Base-by-base conservation (phyloP, 1,284 basidiomycete species). In the Puccinia polysora region DNA sequence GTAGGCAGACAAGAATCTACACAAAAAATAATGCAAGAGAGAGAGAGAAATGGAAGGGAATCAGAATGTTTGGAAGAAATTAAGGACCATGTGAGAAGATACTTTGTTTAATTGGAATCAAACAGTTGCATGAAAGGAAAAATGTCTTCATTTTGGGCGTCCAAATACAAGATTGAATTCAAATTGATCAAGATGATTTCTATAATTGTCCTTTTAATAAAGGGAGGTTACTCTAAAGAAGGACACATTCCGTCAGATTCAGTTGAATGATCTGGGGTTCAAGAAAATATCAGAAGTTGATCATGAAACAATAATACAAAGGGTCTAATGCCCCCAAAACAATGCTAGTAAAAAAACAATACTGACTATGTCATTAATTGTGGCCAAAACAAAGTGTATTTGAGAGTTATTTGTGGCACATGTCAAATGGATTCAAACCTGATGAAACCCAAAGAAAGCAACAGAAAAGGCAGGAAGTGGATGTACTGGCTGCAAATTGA, bases 201-300 rank as follows among this genome's bases (percentile, higher is more conserved):
- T 53, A 32, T 5, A 2, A 3, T 53, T 52, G 10, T 28, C 34
- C 25, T 10, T 18, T 4, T 28, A 14, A 28, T 3, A 18, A n/a
- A n/a, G n/a, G n/a, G n/a, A n/a, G n/a, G n/a, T n/a, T n/a, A n/a
- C 34, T 53, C 28, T 59, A 92, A 80, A 92, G 84, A 72, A 92
- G 84, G 74, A 90, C 90, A 77, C 89, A 91, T 80, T 91, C 89
- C 71, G 89, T 85, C 74, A 92, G 82, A 79, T 91, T 89, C 53
- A 90, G 83, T 78, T 90, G 89, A 74, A 91, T 82, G 40, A 90
- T 84, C 77, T 90, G 89, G 1, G 25, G 6, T 30, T 40, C 77
- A 89, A 88, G 79, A 90, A 90, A 89, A 3, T 88, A 88, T 77
- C 85, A 88, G 78, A 90, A 80, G 50, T 90, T 88, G 81, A 90